Percentiles rank a stretch among this genome's conserved stretches.
phyloP scores from a whole-genome alignment of 164 flowering plant genomes.

The Nymphaea thermarum region DNA sequence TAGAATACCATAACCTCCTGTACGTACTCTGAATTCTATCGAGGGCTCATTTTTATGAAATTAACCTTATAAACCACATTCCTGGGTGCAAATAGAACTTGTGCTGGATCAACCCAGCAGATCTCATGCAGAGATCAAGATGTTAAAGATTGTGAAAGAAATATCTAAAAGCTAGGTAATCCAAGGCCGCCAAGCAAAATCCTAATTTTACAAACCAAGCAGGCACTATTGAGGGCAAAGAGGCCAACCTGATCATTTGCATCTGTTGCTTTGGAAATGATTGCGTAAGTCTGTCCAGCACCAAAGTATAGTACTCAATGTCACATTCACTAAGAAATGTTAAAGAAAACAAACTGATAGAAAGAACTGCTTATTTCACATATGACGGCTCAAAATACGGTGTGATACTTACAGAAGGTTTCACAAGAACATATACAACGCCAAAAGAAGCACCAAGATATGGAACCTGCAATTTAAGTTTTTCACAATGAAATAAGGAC shows the following conservation, averaged over 20 bases:
- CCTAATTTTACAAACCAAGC: too few species aligned
- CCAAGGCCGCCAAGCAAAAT: too few species aligned
- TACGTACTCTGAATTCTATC: too few species aligned
- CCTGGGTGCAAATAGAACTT: too few species aligned
- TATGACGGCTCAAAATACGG: neutral
- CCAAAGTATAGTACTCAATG: neutral
- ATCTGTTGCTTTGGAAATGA: slow-evolving; percentile 65
- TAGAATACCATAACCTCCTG: too few species aligned
- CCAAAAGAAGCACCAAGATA: slow-evolving; percentile 80
- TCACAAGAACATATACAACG: slow-evolving; percentile 61
- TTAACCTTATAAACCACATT: too few species aligned
- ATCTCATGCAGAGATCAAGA: too few species aligned
- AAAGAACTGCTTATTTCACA: neutral
- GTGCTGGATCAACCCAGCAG: too few species aligned
- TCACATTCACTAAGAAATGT: neutral
- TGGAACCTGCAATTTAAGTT: slow-evolving; percentile 48
- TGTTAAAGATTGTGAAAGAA: too few species aligned
- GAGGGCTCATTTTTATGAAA: too few species aligned
- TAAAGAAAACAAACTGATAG: neutral
- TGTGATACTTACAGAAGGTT: slow-evolving; percentile 56
- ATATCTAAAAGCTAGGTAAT: too few species aligned
- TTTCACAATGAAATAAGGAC: too few species aligned
- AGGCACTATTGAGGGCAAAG: neutral
- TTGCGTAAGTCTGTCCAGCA: slow-evolving; percentile 59
- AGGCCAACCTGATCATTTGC: slow-evolving; percentile 53